Base-by-base conservation (phyloP, 2,329 filamentous ascomycete species). In the Fusarium fujikuroi region DNA sequence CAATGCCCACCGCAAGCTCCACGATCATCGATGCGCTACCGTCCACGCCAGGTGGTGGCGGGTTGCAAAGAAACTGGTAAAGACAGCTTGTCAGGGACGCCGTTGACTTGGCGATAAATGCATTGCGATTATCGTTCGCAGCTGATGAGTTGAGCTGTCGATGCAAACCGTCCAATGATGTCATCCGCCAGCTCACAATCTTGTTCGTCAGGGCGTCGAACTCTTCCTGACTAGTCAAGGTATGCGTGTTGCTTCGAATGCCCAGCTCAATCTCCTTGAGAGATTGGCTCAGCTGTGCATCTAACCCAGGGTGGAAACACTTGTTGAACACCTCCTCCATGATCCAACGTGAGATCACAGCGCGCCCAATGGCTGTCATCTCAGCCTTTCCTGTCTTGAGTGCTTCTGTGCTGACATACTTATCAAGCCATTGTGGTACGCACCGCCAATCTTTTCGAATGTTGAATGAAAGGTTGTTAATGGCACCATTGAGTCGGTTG, bases 331-430 rank as follows among this genome's bases (percentile, higher is more conserved):
- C 89, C 79, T 97, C 94, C 52, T 97, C 94, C 30, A 95, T 91
- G 10, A 99, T 85, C 94, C 95, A 99, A 68, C 92, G 90, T 34
- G 93, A 93, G 75, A 99, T 95, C 73, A 95, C 91, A 18, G 95
- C 95, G 60, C 95, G 91, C 21, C 96, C 96, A 30, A 97, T 92
- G 9, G 95, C 95, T 11, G 95, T 98, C 96, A 99, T 99, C 82
- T 99, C 96, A 81, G 98, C 95, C 79, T 95, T 97, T 69, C 95
- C 96, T 15, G 92, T 94, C 77, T 92, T 90, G 60, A 97, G 87
- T 2, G 95, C 95, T 77, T 97, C 95, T 59, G 92, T 87, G 81
- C 95, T 98, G 73, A 97, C 93, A 61, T 91, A 93, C 30, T 87
- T 88, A 61, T 91, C 88, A 49, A 99, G 86, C 94, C 95, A 98